A percentile compares a stretch with the other conserved stretches of the same genome.
These are phyloP conservation scores for Fusarium veterinarium DNA, from an alignment of 2,329 filamentous ascomycete species.

Conservation along the genomic window DNA sequence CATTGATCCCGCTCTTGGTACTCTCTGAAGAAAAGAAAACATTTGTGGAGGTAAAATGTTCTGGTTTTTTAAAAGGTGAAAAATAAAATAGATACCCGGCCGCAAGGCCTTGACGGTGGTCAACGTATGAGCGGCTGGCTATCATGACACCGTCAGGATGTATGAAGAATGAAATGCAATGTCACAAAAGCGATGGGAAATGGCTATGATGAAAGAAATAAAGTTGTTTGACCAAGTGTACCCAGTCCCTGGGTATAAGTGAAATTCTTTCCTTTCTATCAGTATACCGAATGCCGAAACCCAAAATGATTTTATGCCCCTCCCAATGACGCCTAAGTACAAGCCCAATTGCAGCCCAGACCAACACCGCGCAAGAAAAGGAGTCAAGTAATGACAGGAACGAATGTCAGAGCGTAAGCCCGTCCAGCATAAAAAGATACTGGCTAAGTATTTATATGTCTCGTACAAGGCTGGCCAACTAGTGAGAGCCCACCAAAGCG, in stretches of 20 bases:
- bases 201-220: background rate
- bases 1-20: conserved; percentile 50
- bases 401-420: background rate
- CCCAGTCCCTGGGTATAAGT: conserved; percentile 3
- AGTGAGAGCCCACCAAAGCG: conserved; percentile 76
- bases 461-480: conserved; percentile 13
- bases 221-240: background rate
- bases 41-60: background rate
- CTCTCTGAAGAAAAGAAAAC: conserved; percentile 8
- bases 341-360: background rate
- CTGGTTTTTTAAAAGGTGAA: conserved; percentile 12
- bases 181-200: conserved; percentile 8
- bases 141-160: conserved; percentile 15
- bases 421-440: background rate
- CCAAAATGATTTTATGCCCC: conserved; percentile 7
- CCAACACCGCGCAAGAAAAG: conserved; percentile 34
- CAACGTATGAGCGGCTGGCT: background rate
- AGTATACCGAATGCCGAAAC: conserved; percentile 13
- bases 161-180: conserved; percentile 18
- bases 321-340: background rate
- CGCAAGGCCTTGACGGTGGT: conserved; percentile 29
- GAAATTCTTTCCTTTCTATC: conserved; percentile 31
- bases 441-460: background rate
- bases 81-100: conserved; percentile 41
- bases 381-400: background rate